Percentiles rank a stretch among this genome's conserved stretches.
These are phyloP conservation scores for Dictyostelium capitatum DNA, from an alignment of 78 protist species.

Conservation along the genomic window DNA sequence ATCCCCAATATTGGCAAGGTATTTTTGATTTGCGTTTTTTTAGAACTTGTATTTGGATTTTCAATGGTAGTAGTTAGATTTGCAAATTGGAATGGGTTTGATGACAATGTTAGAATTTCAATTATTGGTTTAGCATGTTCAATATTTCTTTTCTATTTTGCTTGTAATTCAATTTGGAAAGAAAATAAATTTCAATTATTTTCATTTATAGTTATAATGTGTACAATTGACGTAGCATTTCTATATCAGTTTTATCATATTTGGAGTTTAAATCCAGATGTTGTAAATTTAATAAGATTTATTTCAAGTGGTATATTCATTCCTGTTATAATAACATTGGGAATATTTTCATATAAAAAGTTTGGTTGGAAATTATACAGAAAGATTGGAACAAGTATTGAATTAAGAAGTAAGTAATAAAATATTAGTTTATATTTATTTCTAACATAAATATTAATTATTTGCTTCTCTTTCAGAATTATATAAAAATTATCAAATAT, in stretches of 20 bases:
- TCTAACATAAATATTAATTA: neutral
- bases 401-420: conserved; percentile 46
- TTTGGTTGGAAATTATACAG: conserved; percentile 61
- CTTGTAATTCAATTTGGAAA: conserved; percentile 5
- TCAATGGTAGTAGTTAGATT: conserved; percentile 14
- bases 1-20: conserved; percentile 22
- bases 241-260: conserved; percentile 21
- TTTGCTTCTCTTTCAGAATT: neutral
- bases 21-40: conserved; percentile 10
- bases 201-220: conserved; percentile 18
- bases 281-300: conserved; percentile 3
- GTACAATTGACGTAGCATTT: neutral
- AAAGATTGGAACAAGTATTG: conserved; percentile 46
- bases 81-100: conserved; percentile 13
- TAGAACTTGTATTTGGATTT: conserved; percentile 13
- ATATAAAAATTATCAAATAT: conserved; percentile 35
- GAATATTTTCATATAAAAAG: neutral
- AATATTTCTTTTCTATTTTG: conserved; percentile 20
- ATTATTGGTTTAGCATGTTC: conserved; percentile 3
- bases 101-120: conserved; percentile 23
- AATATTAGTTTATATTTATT: too few relatives aligned
- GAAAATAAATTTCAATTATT: conserved; percentile 61
- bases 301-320: conserved; percentile 11
- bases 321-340: conserved; percentile 18
- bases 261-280: neutral